Evolutionary conservation across 257 asterid genomes (phyloP).

Genomic region (Nicotiana tabacum): DNA sequence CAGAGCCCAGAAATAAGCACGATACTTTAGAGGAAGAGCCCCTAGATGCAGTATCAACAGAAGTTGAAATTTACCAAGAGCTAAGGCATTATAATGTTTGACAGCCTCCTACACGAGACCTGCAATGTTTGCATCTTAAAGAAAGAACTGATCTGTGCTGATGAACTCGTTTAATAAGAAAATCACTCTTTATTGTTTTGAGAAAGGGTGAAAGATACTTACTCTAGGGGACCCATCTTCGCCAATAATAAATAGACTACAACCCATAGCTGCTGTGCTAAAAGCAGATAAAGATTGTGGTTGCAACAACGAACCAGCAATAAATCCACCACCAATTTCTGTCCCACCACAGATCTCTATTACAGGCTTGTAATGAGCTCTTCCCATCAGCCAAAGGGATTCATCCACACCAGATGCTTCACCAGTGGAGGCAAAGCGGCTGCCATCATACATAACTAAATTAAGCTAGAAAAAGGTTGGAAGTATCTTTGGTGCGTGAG

Average conservation of each 20-base stretch:
- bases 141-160: neutral
- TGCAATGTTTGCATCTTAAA: too few relatives aligned
- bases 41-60: neutral
- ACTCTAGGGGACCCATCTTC: conserved; percentile 43
- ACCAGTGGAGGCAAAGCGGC: conserved; percentile 95
- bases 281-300: conserved; percentile 80
- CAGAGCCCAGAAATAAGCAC: neutral
- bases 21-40: neutral
- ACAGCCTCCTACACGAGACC: neutral
- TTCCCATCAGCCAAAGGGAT: conserved; percentile 96
- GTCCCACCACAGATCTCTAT: conserved; percentile 99
- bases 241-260: conserved; percentile 77
- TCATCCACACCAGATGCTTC: conserved; percentile 97
- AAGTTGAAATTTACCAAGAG: neutral
- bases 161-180: neutral
- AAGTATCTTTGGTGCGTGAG: neutral
- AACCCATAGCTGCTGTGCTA: conserved; percentile 95
- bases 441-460: conserved; percentile 23
- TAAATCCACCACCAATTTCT: conserved; percentile 94
- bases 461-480: conserved; percentile 6
- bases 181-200: neutral
- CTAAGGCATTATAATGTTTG: neutral
- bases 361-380: conserved; percentile 85
- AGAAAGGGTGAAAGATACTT: neutral
- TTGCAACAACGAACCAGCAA: conserved; percentile 84